phyloP scores from a whole-genome alignment of 2,329 filamentous ascomycete species.

The Neonectria punicea region DNA sequence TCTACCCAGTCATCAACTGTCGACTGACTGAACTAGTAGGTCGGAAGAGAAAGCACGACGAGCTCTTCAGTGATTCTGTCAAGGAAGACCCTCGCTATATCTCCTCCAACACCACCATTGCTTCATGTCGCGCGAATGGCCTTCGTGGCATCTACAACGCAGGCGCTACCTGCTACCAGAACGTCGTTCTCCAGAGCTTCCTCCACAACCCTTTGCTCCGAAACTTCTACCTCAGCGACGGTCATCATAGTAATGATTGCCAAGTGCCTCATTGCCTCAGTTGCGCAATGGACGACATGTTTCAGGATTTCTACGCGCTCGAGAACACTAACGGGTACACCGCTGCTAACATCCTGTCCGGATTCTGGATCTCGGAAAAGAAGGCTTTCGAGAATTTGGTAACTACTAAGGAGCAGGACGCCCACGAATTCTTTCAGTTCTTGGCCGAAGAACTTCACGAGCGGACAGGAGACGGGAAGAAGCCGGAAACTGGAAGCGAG shows the following conservation, averaged over 20 bases:
- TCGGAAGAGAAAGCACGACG: slow-evolving; percentile 81
- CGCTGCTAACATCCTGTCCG: slow-evolving; percentile 87
- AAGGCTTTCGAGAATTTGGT: slow-evolving; percentile 79
- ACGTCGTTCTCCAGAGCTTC: slow-evolving; percentile 92
- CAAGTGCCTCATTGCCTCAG: slow-evolving; percentile 70
- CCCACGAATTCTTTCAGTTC: slow-evolving; percentile 97
- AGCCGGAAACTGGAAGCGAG: slow-evolving; percentile 67
- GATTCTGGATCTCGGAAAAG: slow-evolving; percentile 88
- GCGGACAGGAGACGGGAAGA: slow-evolving; percentile 78
- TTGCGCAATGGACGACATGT: slow-evolving; percentile 79
- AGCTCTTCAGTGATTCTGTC: slow-evolving; percentile 70
- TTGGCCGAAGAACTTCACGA: slow-evolving; percentile 91
- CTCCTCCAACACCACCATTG: slow-evolving; percentile 78
- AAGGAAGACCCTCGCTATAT: slow-evolving; percentile 83
- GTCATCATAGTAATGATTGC: slow-evolving; percentile 84
- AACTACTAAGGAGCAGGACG: slow-evolving; percentile 95
- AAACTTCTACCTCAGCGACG: slow-evolving; percentile 92
- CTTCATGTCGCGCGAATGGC: slow-evolving; percentile 87
- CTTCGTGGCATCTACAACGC: slow-evolving; percentile 96
- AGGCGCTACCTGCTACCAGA: slow-evolving; percentile 98
- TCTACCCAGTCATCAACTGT: background rate
- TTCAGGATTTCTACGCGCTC: slow-evolving; percentile 75
- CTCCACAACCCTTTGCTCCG: slow-evolving; percentile 92
- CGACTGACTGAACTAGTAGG: slow-evolving; percentile 48
- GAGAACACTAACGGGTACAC: slow-evolving; percentile 91